Conservation (phyloP, 164 flowering plant species). For the Pachysandra terminalis region DNA sequence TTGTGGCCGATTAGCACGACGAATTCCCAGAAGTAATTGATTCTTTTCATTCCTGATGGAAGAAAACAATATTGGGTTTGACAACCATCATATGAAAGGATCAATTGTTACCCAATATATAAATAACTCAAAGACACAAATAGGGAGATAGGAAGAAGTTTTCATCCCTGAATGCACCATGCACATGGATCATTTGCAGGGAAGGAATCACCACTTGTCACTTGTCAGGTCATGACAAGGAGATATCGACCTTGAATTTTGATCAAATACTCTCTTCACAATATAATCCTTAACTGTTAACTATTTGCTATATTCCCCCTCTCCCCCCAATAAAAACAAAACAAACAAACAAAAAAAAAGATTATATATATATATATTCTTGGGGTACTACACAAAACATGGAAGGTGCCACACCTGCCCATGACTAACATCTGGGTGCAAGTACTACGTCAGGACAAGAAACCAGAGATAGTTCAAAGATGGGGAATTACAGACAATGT, state of each 20-base stretch:
- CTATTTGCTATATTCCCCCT: too few species aligned
- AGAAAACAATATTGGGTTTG: neutral
- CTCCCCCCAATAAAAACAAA: neutral
- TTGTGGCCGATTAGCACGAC: constrained; percentile 87
- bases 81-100: neutral
- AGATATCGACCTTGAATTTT: neutral
- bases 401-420: neutral
- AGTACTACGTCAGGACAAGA: neutral
- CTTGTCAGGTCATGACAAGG: neutral
- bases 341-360: too few species aligned
- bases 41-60: constrained; percentile 84
- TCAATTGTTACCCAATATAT: neutral
- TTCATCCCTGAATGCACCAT: neutral
- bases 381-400: neutral
- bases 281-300: too few species aligned
- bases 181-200: neutral
- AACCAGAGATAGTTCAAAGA: neutral
- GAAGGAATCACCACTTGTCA: neutral
- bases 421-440: neutral
- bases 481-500: neutral
- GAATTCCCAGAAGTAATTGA: constrained; percentile 83
- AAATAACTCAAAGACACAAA: neutral
- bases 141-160: neutral
- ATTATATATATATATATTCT: too few species aligned
- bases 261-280: too few species aligned